These are phyloP conservation scores for Acanthamoeba quina DNA, from an alignment of 208 protist species.

Conservation along the genomic window DNA sequence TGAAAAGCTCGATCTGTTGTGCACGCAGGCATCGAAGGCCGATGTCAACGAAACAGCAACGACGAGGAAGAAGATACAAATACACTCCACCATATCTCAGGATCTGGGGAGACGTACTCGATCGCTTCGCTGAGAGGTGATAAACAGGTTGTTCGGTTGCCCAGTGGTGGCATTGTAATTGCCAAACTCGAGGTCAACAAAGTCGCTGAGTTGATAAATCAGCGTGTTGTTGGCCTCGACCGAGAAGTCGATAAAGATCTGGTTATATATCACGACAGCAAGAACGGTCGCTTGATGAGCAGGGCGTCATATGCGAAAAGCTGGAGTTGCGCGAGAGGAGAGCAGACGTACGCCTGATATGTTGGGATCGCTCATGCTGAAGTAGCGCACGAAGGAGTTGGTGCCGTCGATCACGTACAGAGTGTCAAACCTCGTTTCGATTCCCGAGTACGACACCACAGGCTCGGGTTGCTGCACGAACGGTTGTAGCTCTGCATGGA, in stretches of 20 bases:
- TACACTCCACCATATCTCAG: too few relatives aligned
- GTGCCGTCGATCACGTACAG: constrained; percentile 2
- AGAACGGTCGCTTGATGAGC: neutral
- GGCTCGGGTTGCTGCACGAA: constrained; percentile 26
- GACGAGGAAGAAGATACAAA: too few relatives aligned
- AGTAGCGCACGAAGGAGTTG: constrained; percentile 5
- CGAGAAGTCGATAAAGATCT: constrained; percentile 19
- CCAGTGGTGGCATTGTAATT: neutral
- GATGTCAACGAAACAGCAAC: neutral
- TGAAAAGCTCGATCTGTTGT: neutral
- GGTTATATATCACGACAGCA: neutral
- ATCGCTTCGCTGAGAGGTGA: constrained; percentile 26
- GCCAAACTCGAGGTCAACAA: constrained; percentile 10
- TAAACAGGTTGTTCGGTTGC: neutral
- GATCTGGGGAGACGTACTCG: neutral
- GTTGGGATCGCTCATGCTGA: neutral
- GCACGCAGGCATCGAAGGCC: too few relatives aligned
- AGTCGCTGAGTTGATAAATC: constrained; percentile 23
- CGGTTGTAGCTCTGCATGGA: neutral
- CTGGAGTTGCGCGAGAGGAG: neutral
- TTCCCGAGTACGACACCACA: constrained; percentile 3
- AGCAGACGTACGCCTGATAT: neutral
- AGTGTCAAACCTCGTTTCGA: neutral
- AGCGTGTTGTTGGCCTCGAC: neutral
- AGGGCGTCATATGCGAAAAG: neutral